These are phyloP conservation scores for Pseudopediastrum boryanum DNA, from an alignment of 139 green algal genomes.

Conservation along the genomic window DNA sequence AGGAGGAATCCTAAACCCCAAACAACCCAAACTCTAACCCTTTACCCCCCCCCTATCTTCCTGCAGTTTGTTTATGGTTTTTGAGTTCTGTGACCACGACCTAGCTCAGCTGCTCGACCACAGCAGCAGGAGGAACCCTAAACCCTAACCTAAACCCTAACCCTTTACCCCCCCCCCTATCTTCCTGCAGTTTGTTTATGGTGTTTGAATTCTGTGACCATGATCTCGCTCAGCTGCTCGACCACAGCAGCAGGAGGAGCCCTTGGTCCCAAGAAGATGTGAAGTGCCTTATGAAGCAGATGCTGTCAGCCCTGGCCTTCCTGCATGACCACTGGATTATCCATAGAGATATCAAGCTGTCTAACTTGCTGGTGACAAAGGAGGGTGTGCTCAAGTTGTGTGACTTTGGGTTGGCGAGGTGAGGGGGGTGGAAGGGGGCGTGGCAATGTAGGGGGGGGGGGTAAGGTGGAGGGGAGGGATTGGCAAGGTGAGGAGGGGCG, in stretches of 20 bases:
- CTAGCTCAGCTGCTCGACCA: constrained; percentile 78
- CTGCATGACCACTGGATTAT: constrained; percentile 77
- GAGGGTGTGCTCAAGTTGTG: constrained; percentile 75
- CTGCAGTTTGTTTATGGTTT: constrained; percentile 83
- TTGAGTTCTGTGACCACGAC: constrained; percentile 87
- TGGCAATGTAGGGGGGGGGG: no score
- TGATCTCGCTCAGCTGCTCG: constrained; percentile 78
- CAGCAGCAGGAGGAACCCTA: no score
- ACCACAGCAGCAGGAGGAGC: no score
- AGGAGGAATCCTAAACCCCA: no score
- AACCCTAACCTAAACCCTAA: no score
- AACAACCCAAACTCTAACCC: no score
- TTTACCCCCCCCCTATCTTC: no score
- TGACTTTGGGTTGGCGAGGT: constrained; percentile 80
- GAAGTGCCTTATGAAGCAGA: constrained; percentile 78
- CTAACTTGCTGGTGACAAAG: constrained; percentile 74
- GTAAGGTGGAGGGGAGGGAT: no score
- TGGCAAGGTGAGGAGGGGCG: no score
- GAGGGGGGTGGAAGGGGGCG: neutral
- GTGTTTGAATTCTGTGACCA: constrained; percentile 89
- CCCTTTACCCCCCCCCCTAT: no score
- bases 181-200: constrained; percentile 78
- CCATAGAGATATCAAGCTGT: constrained; percentile 76
- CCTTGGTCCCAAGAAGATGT: no score
- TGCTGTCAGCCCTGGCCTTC: constrained; percentile 71